phyloP scores from a whole-genome alignment of 176 grass and related monocot species.

The Coix lacrymajobi region DNA sequence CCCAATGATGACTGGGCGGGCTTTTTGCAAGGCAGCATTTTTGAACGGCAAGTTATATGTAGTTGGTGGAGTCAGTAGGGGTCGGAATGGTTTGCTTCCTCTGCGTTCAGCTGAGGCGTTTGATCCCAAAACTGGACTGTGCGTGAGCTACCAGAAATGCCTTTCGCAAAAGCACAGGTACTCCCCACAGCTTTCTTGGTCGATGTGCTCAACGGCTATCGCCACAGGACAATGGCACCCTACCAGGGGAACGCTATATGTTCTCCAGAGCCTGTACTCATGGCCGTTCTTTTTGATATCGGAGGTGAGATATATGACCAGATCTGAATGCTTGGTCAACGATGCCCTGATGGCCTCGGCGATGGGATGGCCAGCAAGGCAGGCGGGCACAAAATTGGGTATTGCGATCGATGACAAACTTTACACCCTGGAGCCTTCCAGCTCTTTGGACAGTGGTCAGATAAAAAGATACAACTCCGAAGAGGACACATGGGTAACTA shows the following conservation, averaged over 20 bases:
- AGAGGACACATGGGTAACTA: conserved; percentile 63
- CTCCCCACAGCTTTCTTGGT: conserved; percentile 70
- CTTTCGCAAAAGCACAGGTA: conserved; percentile 69
- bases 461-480: conserved; percentile 70
- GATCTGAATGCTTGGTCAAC: conserved; percentile 50
- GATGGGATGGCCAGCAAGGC: conserved; percentile 88
- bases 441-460: conserved; percentile 60
- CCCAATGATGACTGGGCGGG: conserved; percentile 65
- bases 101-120: conserved; percentile 77
- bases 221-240: conserved; percentile 66
- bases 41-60: conserved; percentile 77
- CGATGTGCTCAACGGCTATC: conserved; percentile 79
- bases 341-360: conserved; percentile 73
- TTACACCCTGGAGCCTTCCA: conserved; percentile 74
- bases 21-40: conserved; percentile 80
- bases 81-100: conserved; percentile 56
- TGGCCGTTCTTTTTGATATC: conserved; percentile 91
- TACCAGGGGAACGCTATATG: conserved; percentile 62
- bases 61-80: conserved; percentile 76
- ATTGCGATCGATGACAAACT: conserved; percentile 60
- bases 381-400: conserved; percentile 69
- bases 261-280: conserved; percentile 85
- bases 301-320: conserved; percentile 85
- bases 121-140: conserved; percentile 60
- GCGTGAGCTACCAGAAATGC: conserved; percentile 73